Conservation (phyloP, 306 rosid genomes). For the Ormosia semicastrata region DNA sequence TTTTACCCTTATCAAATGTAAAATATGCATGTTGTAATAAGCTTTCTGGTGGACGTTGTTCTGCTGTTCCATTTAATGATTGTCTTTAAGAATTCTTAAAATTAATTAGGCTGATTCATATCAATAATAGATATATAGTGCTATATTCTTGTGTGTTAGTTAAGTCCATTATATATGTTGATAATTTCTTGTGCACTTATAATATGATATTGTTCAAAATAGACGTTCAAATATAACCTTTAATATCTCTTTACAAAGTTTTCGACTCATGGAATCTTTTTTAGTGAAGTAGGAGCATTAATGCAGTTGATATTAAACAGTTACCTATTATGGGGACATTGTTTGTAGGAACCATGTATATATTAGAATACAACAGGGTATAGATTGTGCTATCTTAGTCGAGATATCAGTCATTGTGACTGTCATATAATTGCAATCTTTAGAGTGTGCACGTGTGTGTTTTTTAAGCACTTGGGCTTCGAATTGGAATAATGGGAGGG, state of each 20-base stretch:
- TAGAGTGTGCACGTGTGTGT: no score
- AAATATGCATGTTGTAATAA: no score
- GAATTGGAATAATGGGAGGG: background rate
- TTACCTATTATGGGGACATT: background rate
- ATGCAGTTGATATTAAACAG: background rate
- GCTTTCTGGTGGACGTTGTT: background rate
- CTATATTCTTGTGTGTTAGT: background rate
- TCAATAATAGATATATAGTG: background rate
- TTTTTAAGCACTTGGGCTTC: background rate
- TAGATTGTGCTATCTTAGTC: no score
- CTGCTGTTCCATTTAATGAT: background rate
- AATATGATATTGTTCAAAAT: background rate
- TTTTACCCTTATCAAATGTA: no score
- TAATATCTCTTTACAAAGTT: background rate
- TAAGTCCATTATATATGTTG: background rate
- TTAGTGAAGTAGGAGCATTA: background rate
- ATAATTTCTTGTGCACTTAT: background rate
- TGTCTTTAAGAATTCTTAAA: background rate
- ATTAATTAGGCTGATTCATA: background rate
- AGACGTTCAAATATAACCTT: background rate
- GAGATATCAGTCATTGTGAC: no score
- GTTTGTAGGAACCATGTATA: background rate
- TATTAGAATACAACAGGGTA: background rate
- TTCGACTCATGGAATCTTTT: background rate
- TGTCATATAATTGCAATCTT: no score